Percentiles rank a stretch among this genome's conserved stretches.
Conservation (phyloP, 2,329 filamentous ascomycete genomes). For the Xylariomycetidae sp. region DNA sequence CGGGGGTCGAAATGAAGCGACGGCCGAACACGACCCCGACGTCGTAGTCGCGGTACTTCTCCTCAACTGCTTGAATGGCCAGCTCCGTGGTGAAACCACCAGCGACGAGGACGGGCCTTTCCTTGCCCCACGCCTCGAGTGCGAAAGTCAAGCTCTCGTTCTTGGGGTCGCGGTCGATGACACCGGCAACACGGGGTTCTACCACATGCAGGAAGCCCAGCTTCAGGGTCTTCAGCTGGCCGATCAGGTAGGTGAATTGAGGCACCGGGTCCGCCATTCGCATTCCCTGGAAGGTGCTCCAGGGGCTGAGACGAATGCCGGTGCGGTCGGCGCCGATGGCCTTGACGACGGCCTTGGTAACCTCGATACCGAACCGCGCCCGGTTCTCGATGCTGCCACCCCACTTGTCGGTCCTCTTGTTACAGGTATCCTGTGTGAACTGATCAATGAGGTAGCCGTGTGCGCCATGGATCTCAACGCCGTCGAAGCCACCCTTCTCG, state of each 20-base stretch:
- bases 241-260: slow-evolving; percentile 57
- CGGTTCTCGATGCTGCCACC: slow-evolving; percentile 20
- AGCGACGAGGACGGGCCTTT: slow-evolving; percentile 26
- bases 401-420: slow-evolving; percentile 17
- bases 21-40: slow-evolving; percentile 26
- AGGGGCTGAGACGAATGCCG: slow-evolving; percentile 57
- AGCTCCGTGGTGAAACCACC: slow-evolving; percentile 26
- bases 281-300: slow-evolving; percentile 59
- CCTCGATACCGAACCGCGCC: slow-evolving; percentile 45
- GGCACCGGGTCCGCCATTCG: slow-evolving; percentile 56
- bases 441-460: slow-evolving; percentile 55
- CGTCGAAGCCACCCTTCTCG: slow-evolving; percentile 60
- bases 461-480: slow-evolving; percentile 42
- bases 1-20: slow-evolving; percentile 21
- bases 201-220: slow-evolving; percentile 60
- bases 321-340: slow-evolving; percentile 46
- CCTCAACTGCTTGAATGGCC: slow-evolving; percentile 25
- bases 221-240: slow-evolving; percentile 43
- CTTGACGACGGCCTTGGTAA: slow-evolving; percentile 34
- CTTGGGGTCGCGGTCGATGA: slow-evolving; percentile 31
- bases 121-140: slow-evolving; percentile 27
- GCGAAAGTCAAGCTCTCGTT: slow-evolving; percentile 29
- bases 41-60: slow-evolving; percentile 23
- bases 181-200: slow-evolving; percentile 49
- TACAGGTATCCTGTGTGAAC: slow-evolving; percentile 37